phyloP scores from a whole-genome alignment of 2,329 filamentous ascomycete genomes.

The Seiridium unicorne region DNA sequence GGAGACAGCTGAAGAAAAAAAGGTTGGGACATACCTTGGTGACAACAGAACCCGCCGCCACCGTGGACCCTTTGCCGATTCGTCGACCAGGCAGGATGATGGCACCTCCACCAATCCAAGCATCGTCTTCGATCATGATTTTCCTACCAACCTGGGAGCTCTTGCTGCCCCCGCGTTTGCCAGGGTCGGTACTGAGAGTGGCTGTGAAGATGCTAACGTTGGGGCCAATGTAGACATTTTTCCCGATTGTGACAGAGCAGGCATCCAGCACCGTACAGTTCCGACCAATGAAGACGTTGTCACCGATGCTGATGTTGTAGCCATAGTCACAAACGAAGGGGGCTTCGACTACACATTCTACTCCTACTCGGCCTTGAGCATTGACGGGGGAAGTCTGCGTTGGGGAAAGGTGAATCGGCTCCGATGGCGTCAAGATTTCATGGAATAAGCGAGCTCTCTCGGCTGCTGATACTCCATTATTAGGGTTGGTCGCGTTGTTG shows the following conservation, averaged over 20 bases:
- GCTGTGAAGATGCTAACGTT: slow-evolving; percentile 85
- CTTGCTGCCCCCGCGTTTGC: slow-evolving; percentile 70
- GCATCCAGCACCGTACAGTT: slow-evolving; percentile 86
- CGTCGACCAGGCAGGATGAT: slow-evolving; percentile 76
- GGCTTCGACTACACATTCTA: slow-evolving; percentile 75
- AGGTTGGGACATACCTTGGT: slow-evolving; percentile 36
- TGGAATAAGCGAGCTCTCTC: slow-evolving; percentile 70
- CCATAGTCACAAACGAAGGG: slow-evolving; percentile 95
- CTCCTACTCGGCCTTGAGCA: slow-evolving; percentile 65
- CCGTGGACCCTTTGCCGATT: slow-evolving; percentile 74
- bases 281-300: slow-evolving; percentile 78
- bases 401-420: slow-evolving; percentile 55
- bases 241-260: slow-evolving; percentile 78
- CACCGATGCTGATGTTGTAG: slow-evolving; percentile 87
- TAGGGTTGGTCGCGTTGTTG: slow-evolving; percentile 79
- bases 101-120: slow-evolving; percentile 77
- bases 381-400: slow-evolving; percentile 49
- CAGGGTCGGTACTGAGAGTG: slow-evolving; percentile 69
- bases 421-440: slow-evolving; percentile 66
- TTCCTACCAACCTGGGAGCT: slow-evolving; percentile 68
- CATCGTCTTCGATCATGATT: slow-evolving; percentile 81
- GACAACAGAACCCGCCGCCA: slow-evolving; percentile 83
- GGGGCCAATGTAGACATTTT: slow-evolving; percentile 73
- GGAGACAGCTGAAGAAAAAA: slow-evolving; percentile 1
- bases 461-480: slow-evolving; percentile 65